These are phyloP conservation scores for Xanthoceras sorbifolium DNA, from an alignment of 345 rosid species.

Conservation along the genomic window DNA sequence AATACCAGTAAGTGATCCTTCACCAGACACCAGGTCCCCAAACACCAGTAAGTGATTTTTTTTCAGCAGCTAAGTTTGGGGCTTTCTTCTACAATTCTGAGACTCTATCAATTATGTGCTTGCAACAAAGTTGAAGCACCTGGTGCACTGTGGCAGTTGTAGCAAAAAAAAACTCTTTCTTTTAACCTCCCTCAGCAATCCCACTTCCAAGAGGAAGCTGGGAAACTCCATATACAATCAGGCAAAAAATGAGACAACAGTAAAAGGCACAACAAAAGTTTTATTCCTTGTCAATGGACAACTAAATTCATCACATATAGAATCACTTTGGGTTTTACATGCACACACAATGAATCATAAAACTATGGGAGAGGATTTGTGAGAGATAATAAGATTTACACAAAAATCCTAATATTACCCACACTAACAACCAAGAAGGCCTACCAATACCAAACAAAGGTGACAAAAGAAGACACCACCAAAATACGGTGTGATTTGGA, in stretches of 20 bases:
- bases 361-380: constrained; percentile 31
- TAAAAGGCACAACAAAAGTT: constrained; percentile 17
- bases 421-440: constrained; percentile 35
- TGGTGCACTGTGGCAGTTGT: background rate
- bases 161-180: too few relatives aligned
- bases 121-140: background rate
- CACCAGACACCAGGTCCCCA: background rate
- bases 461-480: constrained; percentile 26
- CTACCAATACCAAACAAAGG: constrained; percentile 32
- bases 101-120: background rate
- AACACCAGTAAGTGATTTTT: too few relatives aligned
- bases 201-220: too few relatives aligned
- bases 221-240: background rate
- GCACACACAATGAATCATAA: constrained; percentile 57
- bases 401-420: constrained; percentile 45
- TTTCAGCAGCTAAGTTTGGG: background rate
- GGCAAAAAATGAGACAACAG: constrained; percentile 3
- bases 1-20: too few relatives aligned
- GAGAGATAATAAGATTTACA: constrained; percentile 33
- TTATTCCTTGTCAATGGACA: constrained; percentile 52
- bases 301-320: constrained; percentile 47
- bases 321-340: constrained; percentile 39
- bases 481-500: constrained; percentile 42
- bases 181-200: too few relatives aligned
- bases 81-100: background rate